Conservation (phyloP, 306 rosid species). For the Lathyrus aphaca region DNA sequence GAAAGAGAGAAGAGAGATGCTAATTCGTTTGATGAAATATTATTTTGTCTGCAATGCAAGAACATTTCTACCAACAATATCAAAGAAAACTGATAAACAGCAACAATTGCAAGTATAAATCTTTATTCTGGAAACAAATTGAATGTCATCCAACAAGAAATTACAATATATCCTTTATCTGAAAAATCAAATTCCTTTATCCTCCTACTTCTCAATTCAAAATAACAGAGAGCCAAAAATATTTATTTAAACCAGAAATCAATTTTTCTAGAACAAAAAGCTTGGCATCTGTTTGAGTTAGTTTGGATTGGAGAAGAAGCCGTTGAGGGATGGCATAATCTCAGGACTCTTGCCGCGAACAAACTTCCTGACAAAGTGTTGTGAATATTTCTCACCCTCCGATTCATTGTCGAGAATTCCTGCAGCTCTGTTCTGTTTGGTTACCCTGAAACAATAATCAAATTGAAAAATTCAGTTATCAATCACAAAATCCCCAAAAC, state of each 20-base stretch:
- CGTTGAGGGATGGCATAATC: slow-evolving; percentile 90
- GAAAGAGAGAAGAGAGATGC: too few species aligned
- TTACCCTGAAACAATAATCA: slow-evolving; percentile 60
- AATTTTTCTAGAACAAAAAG: not conserved
- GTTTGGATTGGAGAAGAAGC: slow-evolving; percentile 84
- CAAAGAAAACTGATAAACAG: not conserved
- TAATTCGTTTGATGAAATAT: not conserved
- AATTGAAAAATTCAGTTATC: slow-evolving; percentile 5
- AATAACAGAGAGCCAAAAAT: slow-evolving; percentile 26
- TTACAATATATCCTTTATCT: slow-evolving; percentile 7
- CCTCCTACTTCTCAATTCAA: slow-evolving; percentile 35
- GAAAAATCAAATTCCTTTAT: slow-evolving; percentile 22
- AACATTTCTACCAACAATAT: not conserved
- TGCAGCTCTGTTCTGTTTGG: slow-evolving; percentile 78
- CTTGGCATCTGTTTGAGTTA: slow-evolving; percentile 27
- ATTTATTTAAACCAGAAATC: slow-evolving; percentile 32
- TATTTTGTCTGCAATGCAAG: not conserved
- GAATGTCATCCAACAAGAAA: slow-evolving; percentile 35
- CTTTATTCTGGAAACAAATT: slow-evolving; percentile 36
- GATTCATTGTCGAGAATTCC: slow-evolving; percentile 83
- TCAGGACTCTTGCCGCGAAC: slow-evolving; percentile 62
- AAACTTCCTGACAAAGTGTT: slow-evolving; percentile 61
- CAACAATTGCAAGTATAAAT: slow-evolving; percentile 11
- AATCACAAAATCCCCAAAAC: not conserved
- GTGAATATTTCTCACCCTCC: slow-evolving; percentile 60